Evolutionary conservation across 441 rosid species (phyloP).

Genomic region (Geranium incanum): DNA sequence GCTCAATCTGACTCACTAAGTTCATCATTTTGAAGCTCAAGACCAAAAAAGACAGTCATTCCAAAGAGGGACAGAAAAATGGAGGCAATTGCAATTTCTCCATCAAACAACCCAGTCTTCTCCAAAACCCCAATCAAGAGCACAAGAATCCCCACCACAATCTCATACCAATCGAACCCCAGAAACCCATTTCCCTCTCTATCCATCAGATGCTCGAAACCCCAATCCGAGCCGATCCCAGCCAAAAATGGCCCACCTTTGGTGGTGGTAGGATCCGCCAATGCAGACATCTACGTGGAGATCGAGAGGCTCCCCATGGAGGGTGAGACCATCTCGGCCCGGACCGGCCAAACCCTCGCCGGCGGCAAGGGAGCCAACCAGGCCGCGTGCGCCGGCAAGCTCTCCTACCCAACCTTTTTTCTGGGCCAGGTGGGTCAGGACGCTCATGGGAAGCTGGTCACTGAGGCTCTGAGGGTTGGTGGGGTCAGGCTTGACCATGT

Average conservation of each 20-base stretch:
- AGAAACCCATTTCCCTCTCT: slow-evolving; percentile 31
- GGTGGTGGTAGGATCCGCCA: slow-evolving; percentile 83
- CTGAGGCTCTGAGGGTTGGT: slow-evolving; percentile 45
- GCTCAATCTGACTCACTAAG: too few relatives aligned
- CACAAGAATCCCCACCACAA: slow-evolving; percentile 16
- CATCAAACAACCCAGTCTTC: slow-evolving; percentile 21
- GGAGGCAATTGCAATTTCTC: slow-evolving; percentile 37
- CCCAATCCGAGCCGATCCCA: background rate
- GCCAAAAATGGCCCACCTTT: slow-evolving; percentile 36
- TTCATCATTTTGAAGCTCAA: background rate
- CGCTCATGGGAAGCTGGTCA: slow-evolving; percentile 62
- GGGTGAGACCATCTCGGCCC: slow-evolving; percentile 80
- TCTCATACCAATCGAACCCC: slow-evolving; percentile 16
- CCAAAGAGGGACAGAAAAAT: slow-evolving; percentile 16
- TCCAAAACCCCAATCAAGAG: slow-evolving; percentile 19
- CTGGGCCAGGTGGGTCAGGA: slow-evolving; percentile 77
- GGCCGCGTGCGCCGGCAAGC: slow-evolving; percentile 73
- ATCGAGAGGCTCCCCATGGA: slow-evolving; percentile 61
- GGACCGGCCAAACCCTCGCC: slow-evolving; percentile 63
- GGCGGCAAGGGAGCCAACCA: slow-evolving; percentile 94
- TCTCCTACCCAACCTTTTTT: slow-evolving; percentile 67
- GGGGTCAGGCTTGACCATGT: slow-evolving; percentile 59
- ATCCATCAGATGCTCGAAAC: slow-evolving; percentile 21
- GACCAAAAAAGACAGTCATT: background rate
- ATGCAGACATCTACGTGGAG: slow-evolving; percentile 76